These are phyloP conservation scores for Lolium rigidum DNA, from an alignment of 176 grass and related monocot genomes.

Conservation along the genomic window DNA sequence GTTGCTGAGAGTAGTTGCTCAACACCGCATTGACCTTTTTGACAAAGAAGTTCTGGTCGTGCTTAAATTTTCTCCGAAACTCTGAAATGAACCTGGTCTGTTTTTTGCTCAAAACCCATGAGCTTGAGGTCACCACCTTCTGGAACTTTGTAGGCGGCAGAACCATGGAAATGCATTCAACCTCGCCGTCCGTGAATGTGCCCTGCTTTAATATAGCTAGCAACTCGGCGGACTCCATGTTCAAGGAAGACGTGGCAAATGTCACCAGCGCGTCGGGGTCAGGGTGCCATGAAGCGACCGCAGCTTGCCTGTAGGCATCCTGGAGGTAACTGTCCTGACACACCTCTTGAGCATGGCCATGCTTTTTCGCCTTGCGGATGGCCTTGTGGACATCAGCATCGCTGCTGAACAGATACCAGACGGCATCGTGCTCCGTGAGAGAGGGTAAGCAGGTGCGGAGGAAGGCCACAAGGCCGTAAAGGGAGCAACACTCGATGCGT, in stretches of 20 bases:
- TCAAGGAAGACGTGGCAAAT: background rate
- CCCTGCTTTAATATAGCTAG: background rate
- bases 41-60: background rate
- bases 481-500: background rate
- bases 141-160: background rate
- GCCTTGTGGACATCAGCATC: background rate
- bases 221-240: background rate
- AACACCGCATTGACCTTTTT: background rate
- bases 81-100: slow-evolving; percentile 25
- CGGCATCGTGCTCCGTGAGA: background rate
- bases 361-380: background rate
- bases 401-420: slow-evolving; percentile 18
- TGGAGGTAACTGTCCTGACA: background rate
- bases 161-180: background rate
- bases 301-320: background rate
- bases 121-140: background rate
- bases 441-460: background rate
- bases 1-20: background rate
- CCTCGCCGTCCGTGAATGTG: background rate
- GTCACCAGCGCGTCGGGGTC: background rate
- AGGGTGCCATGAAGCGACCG: slow-evolving; percentile 9
- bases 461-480: background rate
- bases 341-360: background rate
- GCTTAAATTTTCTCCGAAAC: background rate
- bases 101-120: background rate